Evolutionary conservation across 495 filamentous ascomycete genomes (phyloP).

Genomic region (Aspergillus carlsbadensis): DNA sequence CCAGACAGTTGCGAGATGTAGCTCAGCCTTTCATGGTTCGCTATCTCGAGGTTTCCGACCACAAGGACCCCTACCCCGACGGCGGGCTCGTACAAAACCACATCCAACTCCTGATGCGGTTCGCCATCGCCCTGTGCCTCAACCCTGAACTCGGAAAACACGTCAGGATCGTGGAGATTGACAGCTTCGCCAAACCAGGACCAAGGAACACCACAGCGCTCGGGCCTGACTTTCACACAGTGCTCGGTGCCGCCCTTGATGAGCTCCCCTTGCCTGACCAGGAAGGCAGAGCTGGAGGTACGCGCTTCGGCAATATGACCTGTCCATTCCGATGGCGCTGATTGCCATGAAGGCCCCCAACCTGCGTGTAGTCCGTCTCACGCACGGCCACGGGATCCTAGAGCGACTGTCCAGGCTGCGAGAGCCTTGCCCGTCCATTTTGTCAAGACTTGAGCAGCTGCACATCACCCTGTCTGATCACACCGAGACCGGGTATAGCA

Average conservation of each 20-base stretch:
- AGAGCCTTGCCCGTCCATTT: no score
- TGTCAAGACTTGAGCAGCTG: no score
- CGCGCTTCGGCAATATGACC: constrained; percentile 8
- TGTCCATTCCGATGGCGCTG: constrained; percentile 18
- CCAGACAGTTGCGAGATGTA: constrained; percentile 18
- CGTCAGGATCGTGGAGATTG: constrained; percentile 12
- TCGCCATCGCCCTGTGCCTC: constrained; percentile 18
- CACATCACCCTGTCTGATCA: no score
- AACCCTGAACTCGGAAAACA: constrained; percentile 22
- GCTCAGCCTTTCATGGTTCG: constrained; percentile 28
- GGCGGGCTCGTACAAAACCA: no score
- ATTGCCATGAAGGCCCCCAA: constrained; percentile 25
- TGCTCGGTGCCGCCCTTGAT: constrained; percentile 9
- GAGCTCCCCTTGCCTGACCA: constrained; percentile 6
- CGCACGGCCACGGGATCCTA: background rate
- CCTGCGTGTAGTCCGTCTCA: constrained; percentile 18
- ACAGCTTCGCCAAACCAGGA: background rate
- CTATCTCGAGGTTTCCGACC: background rate
- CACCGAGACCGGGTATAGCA: no score
- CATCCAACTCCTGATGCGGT: constrained; percentile 14
- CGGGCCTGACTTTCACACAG: background rate
- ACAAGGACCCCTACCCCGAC: background rate
- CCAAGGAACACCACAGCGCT: background rate
- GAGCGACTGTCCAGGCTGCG: no score
- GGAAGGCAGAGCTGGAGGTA: constrained; percentile 5